Base-by-base conservation (phyloP, 768 basidiomycete species). In the Tremella fuciformis region DNA sequence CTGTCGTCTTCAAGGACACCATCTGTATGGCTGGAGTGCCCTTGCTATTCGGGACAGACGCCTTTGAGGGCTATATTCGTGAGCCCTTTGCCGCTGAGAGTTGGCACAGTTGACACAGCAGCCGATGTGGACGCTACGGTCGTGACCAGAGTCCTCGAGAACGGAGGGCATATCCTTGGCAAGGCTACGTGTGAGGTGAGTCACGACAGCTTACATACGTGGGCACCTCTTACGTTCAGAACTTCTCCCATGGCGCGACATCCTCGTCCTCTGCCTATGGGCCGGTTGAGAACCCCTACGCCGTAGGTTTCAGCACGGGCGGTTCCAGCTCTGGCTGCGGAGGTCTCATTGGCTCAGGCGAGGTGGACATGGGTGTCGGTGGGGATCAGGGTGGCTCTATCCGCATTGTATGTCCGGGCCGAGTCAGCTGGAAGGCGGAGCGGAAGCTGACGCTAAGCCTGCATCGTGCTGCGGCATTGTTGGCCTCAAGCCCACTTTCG, bases 381-480 rank as follows among this genome's bases (percentile, higher is more conserved):
- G 80, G 79, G 11, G 81, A 82, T 59, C 81, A 82, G 59, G 81
- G 81, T 19, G 81, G 81, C 1, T 78, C 76, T 18, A 80, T 82
- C 42, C 76, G 81, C 15, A 71, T 74, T 40, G 71, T 73, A n/a
- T 62, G 69, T 62, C 2, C 11, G n/a, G 16, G 22, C 6, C 6
- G 42, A 18, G 22, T 46, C 29, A 6, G 7, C 42, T 46, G 8
- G 15, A 15, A 46, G 42, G 22, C 6, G 4, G 22, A 2, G 49
- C 26, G 13, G 39, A n/a, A 18, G 25, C 46, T 59, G 42, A 53
- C 24, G 49, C 19, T 22, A 69, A 69, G 77, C 80, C 81, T n/a
- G 75, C 79, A 2, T 67, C 77, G 0, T 77, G 79, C 50, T 78
- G 78, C 57, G 81, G 81, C 2, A 72, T 81, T 21, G 80, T 81